Evolutionary conservation across 139 green algal genomes (phyloP).

Genomic region (Nannochloris sp.): DNA sequence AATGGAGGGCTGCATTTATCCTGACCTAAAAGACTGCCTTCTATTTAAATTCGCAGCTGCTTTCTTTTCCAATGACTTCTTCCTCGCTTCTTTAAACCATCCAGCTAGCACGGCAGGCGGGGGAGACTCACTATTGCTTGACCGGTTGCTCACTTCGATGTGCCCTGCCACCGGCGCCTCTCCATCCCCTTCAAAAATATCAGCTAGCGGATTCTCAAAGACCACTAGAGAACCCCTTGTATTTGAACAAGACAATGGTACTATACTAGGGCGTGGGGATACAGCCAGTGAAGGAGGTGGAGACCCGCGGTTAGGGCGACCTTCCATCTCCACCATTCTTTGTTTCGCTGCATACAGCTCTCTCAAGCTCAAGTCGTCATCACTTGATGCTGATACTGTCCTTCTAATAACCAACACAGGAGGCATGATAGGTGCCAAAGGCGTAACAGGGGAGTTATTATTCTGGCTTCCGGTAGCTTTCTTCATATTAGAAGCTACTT

Average conservation of each 20-base stretch:
- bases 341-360: neutral
- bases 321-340: neutral
- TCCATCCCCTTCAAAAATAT: neutral
- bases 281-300: neutral
- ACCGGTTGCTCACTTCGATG: neutral
- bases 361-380: neutral
- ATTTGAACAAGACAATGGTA: neutral
- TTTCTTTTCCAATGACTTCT: neutral
- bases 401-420: too few relatives aligned
- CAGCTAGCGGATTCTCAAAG: neutral
- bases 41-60: neutral
- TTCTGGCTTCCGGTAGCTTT: too few relatives aligned
- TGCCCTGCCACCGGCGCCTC: neutral
- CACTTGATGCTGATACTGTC: neutral
- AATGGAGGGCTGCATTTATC: too few relatives aligned
- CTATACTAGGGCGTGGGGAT: neutral
- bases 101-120: neutral
- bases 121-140: too few relatives aligned
- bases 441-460: too few relatives aligned
- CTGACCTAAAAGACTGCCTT: too few relatives aligned
- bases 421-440: too few relatives aligned
- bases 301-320: neutral
- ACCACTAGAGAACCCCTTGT: neutral
- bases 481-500: too few relatives aligned
- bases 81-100: neutral